Evolutionary conservation across 352 stramenopile genomes (phyloP).

Genomic region (Globisporangium irregulare): DNA sequence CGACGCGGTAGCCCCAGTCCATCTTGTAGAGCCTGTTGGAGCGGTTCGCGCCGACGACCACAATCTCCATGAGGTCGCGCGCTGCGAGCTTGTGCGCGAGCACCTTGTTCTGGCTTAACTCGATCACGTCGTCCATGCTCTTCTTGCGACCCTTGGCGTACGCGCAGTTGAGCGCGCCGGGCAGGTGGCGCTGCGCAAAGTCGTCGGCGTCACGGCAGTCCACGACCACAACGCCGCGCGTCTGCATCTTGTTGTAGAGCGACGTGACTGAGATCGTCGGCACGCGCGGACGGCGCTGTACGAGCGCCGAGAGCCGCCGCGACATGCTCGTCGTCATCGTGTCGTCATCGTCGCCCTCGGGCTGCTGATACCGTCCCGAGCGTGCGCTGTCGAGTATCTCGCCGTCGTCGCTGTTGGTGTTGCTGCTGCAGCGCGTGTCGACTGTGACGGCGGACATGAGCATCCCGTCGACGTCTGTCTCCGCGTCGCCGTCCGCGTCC

Average conservation of each 20-base stretch:
- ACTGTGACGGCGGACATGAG: slow-evolving; percentile 14
- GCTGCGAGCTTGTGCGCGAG: slow-evolving; percentile 41
- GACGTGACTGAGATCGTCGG: slow-evolving; percentile 58
- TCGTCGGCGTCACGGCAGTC: slow-evolving; percentile 59
- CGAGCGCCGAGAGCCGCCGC: slow-evolving; percentile 24
- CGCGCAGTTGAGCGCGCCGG: slow-evolving; percentile 53
- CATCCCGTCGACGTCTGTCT: not conserved
- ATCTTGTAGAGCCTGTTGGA: slow-evolving; percentile 51
- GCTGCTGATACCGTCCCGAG: not conserved
- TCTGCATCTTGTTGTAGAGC: slow-evolving; percentile 78
- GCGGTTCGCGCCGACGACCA: slow-evolving; percentile 61
- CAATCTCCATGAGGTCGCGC: slow-evolving; percentile 70
- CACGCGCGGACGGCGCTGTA: slow-evolving; percentile 31
- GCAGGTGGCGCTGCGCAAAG: slow-evolving; percentile 42
- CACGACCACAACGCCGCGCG: slow-evolving; percentile 55
- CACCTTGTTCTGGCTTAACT: slow-evolving; percentile 27
- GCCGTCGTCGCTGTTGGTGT: slow-evolving; percentile 8
- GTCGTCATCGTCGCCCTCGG: not conserved
- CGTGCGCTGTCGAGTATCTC: slow-evolving; percentile 9
- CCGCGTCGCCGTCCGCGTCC: not conserved
- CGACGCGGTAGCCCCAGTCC: slow-evolving; percentile 71
- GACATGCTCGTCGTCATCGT: slow-evolving; percentile 25
- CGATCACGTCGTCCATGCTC: slow-evolving; percentile 58
- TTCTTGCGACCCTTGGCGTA: slow-evolving; percentile 27
- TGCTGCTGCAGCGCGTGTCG: slow-evolving; percentile 9